Evolutionary conservation across 2,329 filamentous ascomycete species (phyloP).

Genomic region (Aureobasidium lini): DNA sequence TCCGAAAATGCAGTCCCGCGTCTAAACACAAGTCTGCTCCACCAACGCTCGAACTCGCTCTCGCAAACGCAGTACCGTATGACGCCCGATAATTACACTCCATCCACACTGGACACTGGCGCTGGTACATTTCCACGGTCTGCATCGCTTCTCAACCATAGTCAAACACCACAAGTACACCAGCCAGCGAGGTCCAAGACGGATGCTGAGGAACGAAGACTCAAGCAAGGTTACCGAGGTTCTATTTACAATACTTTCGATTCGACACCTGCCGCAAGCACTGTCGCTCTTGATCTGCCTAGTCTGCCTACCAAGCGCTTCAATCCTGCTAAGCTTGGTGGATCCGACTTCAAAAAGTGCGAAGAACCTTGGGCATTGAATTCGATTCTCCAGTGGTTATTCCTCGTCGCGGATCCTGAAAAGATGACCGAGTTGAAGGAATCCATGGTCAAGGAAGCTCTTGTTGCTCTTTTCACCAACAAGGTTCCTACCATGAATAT

Average conservation of each 20-base stretch:
- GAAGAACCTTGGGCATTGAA: conserved; percentile 88
- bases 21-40: conserved; percentile 21
- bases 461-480: conserved; percentile 82
- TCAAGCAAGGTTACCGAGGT: conserved; percentile 41
- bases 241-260: conserved; percentile 40
- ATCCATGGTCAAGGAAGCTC: conserved; percentile 76
- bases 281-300: conserved; percentile 71
- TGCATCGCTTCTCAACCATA: conserved; percentile 75
- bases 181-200: conserved; percentile 89
- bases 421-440: conserved; percentile 82
- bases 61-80: conserved; percentile 14
- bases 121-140: conserved; percentile 52
- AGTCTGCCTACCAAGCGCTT: conserved; percentile 76
- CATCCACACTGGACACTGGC: conserved; percentile 5
- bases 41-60: conserved; percentile 7
- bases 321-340: conserved; percentile 72
- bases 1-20: conserved; percentile 40
- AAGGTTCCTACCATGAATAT: conserved; percentile 99
- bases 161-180: conserved; percentile 68
- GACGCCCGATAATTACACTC: conserved; percentile 10
- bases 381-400: conserved; percentile 78
- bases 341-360: conserved; percentile 76
- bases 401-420: conserved; percentile 66
- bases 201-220: conserved; percentile 67
- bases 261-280: conserved; percentile 30